Evolutionary conservation across 257 asterid species (phyloP).

Genomic region (Rubia yunnanensis): DNA sequence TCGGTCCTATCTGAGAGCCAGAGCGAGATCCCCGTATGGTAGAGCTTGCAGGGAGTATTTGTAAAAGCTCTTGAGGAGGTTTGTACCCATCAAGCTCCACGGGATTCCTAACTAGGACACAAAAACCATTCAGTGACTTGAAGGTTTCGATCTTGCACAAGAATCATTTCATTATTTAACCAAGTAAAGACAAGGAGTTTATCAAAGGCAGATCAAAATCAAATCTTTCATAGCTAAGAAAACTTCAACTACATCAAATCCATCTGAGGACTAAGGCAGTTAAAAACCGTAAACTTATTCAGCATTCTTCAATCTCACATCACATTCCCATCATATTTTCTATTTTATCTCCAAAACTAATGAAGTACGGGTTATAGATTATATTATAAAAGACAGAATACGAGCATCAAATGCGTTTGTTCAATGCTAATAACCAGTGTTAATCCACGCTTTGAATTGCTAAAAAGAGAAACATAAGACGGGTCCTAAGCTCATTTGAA

Average conservation of each 20-base stretch:
- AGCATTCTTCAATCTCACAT: no score
- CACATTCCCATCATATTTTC: background rate
- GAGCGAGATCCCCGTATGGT: conserved; percentile 52
- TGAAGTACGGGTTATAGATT: background rate
- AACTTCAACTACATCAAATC: background rate
- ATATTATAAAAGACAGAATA: background rate
- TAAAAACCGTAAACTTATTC: background rate
- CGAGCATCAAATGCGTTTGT: background rate
- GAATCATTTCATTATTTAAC: background rate
- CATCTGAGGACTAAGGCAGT: background rate
- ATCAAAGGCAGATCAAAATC: background rate
- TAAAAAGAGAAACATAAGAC: background rate
- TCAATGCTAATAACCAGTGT: background rate
- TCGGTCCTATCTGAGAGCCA: conserved; percentile 87
- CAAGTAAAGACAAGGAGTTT: background rate
- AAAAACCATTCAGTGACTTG: conserved; percentile 6
- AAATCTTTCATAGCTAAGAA: background rate
- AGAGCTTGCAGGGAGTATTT: conserved; percentile 77
- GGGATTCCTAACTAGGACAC: conserved; percentile 54
- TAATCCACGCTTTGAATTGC: background rate
- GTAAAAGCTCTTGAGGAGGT: conserved; percentile 87
- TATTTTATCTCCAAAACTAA: background rate
- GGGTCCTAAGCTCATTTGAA: conserved; percentile 20
- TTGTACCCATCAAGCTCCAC: conserved; percentile 66
- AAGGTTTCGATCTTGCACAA: no score